phyloP scores from a whole-genome alignment of 305 asterid species.

The Fraxinus greggii region DNA sequence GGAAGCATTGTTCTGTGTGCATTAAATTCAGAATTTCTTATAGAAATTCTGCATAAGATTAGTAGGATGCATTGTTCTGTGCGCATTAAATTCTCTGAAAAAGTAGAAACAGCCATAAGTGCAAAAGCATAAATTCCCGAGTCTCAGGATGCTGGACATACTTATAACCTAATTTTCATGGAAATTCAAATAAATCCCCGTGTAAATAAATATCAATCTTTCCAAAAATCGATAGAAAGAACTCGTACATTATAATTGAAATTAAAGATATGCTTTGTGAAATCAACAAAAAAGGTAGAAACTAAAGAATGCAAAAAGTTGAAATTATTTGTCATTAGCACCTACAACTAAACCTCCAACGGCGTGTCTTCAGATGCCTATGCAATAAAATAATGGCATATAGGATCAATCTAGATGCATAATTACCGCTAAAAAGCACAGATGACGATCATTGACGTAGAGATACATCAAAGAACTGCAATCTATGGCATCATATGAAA shows the following conservation, averaged over 20 bases:
- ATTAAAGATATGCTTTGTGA: not conserved
- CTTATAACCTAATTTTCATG: not conserved
- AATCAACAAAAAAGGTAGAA: not conserved
- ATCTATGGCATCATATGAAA: constrained; percentile 1
- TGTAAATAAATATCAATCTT: not conserved
- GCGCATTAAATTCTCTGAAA: not conserved
- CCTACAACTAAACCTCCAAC: not conserved
- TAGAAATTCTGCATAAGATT: not conserved
- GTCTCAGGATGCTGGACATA: not conserved
- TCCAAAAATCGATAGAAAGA: not conserved
- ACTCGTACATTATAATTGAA: not conserved
- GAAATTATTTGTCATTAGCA: not conserved
- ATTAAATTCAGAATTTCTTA: no score
- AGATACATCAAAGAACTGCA: not conserved
- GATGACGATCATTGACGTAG: not conserved
- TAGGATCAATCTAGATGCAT: not conserved
- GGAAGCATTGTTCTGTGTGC: no score
- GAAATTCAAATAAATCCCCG: not conserved
- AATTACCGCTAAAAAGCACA: not conserved
- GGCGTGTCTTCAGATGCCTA: not conserved
- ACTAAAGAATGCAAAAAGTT: not conserved
- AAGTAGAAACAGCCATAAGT: not conserved
- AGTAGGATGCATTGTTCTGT: not conserved
- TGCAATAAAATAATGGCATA: not conserved
- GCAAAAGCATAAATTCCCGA: not conserved